Percentiles rank a stretch among this genome's conserved stretches.
Evolutionary conservation across 371 early-diverging fungal genomes (phyloP).

Genomic region (Mortierella sp.): DNA sequence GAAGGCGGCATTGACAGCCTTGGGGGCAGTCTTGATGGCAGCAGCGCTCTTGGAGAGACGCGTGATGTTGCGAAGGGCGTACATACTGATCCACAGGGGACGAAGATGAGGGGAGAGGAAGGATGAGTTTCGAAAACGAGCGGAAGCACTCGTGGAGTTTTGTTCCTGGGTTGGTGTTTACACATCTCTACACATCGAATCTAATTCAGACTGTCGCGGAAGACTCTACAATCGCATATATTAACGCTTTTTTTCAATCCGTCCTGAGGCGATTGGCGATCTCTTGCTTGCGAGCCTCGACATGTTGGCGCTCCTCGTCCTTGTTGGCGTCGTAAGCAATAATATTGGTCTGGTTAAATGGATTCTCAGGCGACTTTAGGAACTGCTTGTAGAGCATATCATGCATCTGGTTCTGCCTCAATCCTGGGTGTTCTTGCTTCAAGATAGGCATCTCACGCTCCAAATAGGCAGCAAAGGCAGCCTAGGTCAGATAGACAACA

Average conservation of each 20-base stretch:
- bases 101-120: conserved; percentile 21
- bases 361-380: conserved; percentile 88
- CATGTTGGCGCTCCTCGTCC: conserved; percentile 60
- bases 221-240: no score
- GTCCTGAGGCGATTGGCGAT: conserved; percentile 38
- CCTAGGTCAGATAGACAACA: conserved; percentile 30
- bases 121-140: no score
- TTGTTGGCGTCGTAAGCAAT: conserved; percentile 77
- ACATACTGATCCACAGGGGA: conserved; percentile 32
- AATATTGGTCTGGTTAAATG: conserved; percentile 81
- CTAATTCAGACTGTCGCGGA: no score
- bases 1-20: conserved; percentile 55
- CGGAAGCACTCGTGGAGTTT: no score
- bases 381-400: conserved; percentile 81
- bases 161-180: no score
- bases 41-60: conserved; percentile 55
- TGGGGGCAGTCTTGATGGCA: conserved; percentile 54
- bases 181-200: no score
- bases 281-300: conserved; percentile 50
- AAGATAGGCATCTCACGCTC: conserved; percentile 71
- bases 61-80: conserved; percentile 55
- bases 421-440: conserved; percentile 77
- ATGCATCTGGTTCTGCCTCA: conserved; percentile 80
- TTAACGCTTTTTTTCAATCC: conserved; percentile 2
- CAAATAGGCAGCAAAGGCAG: conserved; percentile 77